Evolutionary conservation across 345 rosid species (phyloP).

Genomic region (Cardamine occulta): DNA sequence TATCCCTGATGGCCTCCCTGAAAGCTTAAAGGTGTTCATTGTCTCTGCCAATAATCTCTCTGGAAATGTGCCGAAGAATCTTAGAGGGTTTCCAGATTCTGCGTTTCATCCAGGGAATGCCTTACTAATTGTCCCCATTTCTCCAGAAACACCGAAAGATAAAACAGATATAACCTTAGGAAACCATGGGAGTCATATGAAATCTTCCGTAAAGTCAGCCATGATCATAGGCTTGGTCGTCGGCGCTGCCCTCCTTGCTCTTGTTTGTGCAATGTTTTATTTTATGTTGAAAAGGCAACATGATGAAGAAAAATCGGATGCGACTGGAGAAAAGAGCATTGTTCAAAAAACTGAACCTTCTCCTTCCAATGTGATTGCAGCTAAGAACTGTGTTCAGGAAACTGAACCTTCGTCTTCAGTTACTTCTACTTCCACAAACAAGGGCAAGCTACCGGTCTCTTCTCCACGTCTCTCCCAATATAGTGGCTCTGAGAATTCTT

Average conservation of each 20-base stretch:
- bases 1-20: conserved; percentile 68
- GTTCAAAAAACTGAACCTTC: conserved; percentile 44
- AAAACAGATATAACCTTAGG: conserved; percentile 41
- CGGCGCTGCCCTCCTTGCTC: conserved; percentile 49
- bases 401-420: conserved; percentile 51
- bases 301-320: conserved; percentile 29
- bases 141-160: conserved; percentile 49
- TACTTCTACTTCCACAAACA: conserved; percentile 48
- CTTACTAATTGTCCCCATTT: conserved; percentile 53
- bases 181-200: conserved; percentile 46
- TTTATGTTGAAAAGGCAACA: conserved; percentile 42
- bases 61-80: conserved; percentile 68
- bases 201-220: conserved; percentile 52
- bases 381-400: conserved; percentile 39
- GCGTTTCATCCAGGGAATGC: conserved; percentile 88
- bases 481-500: conserved; percentile 49
- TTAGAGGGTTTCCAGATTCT: conserved; percentile 74
- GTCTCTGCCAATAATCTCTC: conserved; percentile 82
- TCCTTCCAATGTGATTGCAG: conserved; percentile 39
- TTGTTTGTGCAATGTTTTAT: conserved; percentile 51
- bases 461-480: conserved; percentile 52
- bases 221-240: conserved; percentile 68
- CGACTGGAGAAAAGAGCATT: conserved; percentile 45
- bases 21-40: conserved; percentile 57
- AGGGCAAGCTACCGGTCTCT: conserved; percentile 49